Conservation (phyloP, 495 filamentous ascomycete genomes). For the Aspergillus funiculosus region DNA sequence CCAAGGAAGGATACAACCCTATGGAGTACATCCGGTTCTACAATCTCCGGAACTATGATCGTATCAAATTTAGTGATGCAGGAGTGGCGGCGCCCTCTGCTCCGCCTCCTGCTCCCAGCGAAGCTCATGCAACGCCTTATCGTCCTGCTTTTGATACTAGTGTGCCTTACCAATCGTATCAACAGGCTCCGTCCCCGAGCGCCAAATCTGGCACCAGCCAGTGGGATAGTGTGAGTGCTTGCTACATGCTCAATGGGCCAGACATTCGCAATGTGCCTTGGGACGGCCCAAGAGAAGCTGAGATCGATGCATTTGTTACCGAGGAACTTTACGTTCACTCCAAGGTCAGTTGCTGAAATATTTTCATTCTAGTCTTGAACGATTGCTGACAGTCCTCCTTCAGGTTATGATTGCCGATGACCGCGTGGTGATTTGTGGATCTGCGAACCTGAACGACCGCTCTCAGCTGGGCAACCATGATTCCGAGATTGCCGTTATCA, state of each 20-base stretch:
- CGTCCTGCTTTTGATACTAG: conserved; percentile 38
- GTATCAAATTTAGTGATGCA: conserved; percentile 66
- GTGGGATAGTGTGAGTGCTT: conserved; percentile 73
- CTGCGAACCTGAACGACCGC: conserved; percentile 91
- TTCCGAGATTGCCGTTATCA: conserved; percentile 74
- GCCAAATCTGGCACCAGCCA: conserved; percentile 38
- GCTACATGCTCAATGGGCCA: conserved; percentile 77
- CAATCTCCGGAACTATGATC: conserved; percentile 89
- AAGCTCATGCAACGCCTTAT: conserved; percentile 27
- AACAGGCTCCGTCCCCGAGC: conserved; percentile 49
- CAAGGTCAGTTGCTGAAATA: conserved; percentile 53
- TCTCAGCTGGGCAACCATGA: conserved; percentile 85
- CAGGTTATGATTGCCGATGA: conserved; percentile 88
- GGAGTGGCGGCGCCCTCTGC: conserved; percentile 62
- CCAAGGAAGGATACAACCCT: conserved; percentile 63
- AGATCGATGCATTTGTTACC: conserved; percentile 83
- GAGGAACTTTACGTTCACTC: conserved; percentile 94
- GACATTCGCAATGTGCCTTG: conserved; percentile 77
- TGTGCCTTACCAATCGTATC: conserved; percentile 56
- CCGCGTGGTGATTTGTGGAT: conserved; percentile 80
- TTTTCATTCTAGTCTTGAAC: too few relatives aligned
- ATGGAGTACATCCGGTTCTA: conserved; percentile 89
- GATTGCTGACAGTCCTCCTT: too few relatives aligned
- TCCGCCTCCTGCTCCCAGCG: too few relatives aligned
- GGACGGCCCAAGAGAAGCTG: conserved; percentile 59